Base-by-base conservation (phyloP, 768 basidiomycete species). In the Infundibulicybe gibba region DNA sequence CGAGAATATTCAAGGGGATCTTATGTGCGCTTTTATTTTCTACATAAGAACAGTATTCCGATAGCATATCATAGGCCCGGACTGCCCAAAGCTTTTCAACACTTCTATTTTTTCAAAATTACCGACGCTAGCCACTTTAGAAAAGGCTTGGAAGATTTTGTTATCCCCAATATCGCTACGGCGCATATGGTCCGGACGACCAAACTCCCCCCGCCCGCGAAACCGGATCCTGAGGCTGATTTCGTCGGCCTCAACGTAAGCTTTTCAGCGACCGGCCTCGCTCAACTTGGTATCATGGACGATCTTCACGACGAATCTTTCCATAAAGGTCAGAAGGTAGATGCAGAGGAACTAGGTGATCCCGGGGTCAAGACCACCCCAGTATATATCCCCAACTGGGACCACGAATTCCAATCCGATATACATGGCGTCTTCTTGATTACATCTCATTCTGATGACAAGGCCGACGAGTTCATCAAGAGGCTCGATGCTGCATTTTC, bases 31-130 rank as follows among this genome's bases (percentile, higher is more conserved):
- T 8, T 15, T 16, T 30, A 12, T 4, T 5, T 30, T 30, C 9
- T 12, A 19, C 21, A 21, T 9, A n/a, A 33, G 16, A 37, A 12
- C 39, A 8, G n/a, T 2, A 12, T 25, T 10, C 10, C 33, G 10
- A 37, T 20, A 34, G 32, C 19, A n/a, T 10, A 10, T 16, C 38
- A 11, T 20, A 56, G 55, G 12, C 55, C 52, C 11, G 47, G 43
- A 21, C 32, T 51, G n/a, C 52, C 52, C 40, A 53, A 56, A 32
- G 52, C 50, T 5, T 17, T 56, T 2, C 47, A 56, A 42, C 51
- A 51, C 32, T 56, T 56, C 51, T 56, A 56, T 34, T 53, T 49
- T 31, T 56, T 56, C 49, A 13, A 33, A 16, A 56, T 56, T 16
- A 32, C 44, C 17, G 39, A 51, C 32, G 16, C 48, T 15, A 25